Percentiles rank a stretch among this genome's conserved stretches.
Conservation (phyloP, 2,329 filamentous ascomycete genomes). For the Pseudomassariella vexata region DNA sequence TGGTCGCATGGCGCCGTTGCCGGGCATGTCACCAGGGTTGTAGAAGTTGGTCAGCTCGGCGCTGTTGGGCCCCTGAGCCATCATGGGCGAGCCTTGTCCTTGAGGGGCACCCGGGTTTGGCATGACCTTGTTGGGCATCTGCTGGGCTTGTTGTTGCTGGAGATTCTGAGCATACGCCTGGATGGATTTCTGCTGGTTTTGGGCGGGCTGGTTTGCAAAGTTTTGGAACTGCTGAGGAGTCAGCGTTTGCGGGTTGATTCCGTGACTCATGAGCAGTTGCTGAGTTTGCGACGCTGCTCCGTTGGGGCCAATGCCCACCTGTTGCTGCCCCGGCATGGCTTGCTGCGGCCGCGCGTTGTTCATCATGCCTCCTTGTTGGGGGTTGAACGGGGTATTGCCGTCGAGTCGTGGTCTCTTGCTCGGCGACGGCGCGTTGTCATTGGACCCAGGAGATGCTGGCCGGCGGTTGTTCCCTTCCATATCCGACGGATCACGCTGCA, state of each 20-base stretch:
- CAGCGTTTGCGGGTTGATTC: slow-evolving; percentile 70
- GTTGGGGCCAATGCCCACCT: slow-evolving; percentile 49
- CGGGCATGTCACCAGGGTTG: slow-evolving; percentile 55
- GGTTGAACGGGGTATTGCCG: slow-evolving; percentile 65
- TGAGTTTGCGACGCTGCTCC: slow-evolving; percentile 33
- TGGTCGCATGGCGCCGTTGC: slow-evolving; percentile 52
- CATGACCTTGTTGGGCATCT: slow-evolving; percentile 78
- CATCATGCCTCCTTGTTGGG: slow-evolving; percentile 64
- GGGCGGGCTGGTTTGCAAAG: slow-evolving; percentile 48
- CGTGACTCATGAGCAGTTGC: slow-evolving; percentile 60
- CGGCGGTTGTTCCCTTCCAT: slow-evolving; percentile 83
- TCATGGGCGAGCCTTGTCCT: slow-evolving; percentile 78
- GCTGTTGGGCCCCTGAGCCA: slow-evolving; percentile 65
- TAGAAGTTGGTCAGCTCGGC: slow-evolving; percentile 53
- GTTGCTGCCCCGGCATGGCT: slow-evolving; percentile 68
- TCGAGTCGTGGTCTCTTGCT: slow-evolving; percentile 85
- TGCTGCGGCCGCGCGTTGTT: slow-evolving; percentile 64
- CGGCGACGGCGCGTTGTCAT: slow-evolving; percentile 85
- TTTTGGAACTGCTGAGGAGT: slow-evolving; percentile 70
- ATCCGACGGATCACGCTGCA: slow-evolving; percentile 82
- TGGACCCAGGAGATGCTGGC: slow-evolving; percentile 73
- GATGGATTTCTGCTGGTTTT: slow-evolving; percentile 74
- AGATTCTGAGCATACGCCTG: slow-evolving; percentile 82
- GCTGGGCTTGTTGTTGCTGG: slow-evolving; percentile 72
- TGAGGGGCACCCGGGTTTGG: slow-evolving; percentile 66